Evolutionary conservation across 2,329 filamentous ascomycete genomes (phyloP).

Genomic region (Colletotrichum gloeosporioides): DNA sequence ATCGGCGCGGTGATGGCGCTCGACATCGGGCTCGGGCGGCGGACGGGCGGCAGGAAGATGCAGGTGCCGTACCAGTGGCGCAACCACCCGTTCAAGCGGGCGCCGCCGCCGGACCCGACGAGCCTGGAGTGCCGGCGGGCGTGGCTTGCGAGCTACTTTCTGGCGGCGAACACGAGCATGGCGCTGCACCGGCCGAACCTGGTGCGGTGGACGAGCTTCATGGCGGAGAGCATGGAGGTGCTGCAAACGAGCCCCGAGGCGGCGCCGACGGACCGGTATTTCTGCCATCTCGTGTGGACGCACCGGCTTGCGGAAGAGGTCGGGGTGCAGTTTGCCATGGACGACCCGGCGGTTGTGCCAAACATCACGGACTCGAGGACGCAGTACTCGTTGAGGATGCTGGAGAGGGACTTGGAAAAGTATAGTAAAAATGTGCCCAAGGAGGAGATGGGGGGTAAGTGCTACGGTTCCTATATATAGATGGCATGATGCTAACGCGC

Average conservation of each 20-base stretch:
- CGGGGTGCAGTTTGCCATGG: slow-evolving; percentile 68
- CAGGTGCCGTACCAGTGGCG: slow-evolving; percentile 36
- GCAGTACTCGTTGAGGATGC: slow-evolving; percentile 67
- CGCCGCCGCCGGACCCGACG: slow-evolving; percentile 54
- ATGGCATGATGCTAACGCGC: slow-evolving; percentile 10
- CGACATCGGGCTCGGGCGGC: slow-evolving; percentile 77
- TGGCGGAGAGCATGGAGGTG: slow-evolving; percentile 63
- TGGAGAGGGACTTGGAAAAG: slow-evolving; percentile 68
- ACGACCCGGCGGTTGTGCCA: slow-evolving; percentile 62
- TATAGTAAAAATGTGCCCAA: slow-evolving; percentile 61
- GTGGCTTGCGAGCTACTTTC: slow-evolving; percentile 65
- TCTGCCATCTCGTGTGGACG: slow-evolving; percentile 65
- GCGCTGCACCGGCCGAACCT: slow-evolving; percentile 66
- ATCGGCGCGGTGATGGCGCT: slow-evolving; percentile 82
- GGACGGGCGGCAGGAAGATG: slow-evolving; percentile 23
- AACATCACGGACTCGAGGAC: slow-evolving; percentile 67
- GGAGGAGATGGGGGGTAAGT: slow-evolving; percentile 62
- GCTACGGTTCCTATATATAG: background rate
- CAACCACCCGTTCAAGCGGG: slow-evolving; percentile 46
- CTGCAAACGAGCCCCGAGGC: slow-evolving; percentile 60
- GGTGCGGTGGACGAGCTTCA: slow-evolving; percentile 65
- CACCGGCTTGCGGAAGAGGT: slow-evolving; percentile 73
- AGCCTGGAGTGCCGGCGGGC: slow-evolving; percentile 61
- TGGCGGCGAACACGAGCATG: slow-evolving; percentile 65
- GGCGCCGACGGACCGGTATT: slow-evolving; percentile 59